Base-by-base conservation (phyloP, 192 early-diverging fungal genomes). In the Entomortierella chlamydospora region DNA sequence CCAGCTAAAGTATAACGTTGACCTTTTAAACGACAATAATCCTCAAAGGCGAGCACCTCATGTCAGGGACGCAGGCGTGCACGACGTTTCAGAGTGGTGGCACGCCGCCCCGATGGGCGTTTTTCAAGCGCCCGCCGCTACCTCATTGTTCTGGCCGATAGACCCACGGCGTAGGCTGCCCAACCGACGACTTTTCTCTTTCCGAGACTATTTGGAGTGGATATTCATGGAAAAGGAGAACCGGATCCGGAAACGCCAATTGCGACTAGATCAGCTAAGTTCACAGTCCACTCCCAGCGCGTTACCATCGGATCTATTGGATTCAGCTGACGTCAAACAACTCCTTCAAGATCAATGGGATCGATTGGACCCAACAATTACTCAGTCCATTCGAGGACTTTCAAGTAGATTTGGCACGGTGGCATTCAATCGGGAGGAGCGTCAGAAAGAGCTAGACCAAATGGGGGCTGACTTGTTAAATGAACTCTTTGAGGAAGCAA, bases 191-290 rank as follows among this genome's bases (percentile, higher is more conserved):
- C 29, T 79, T 17, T 66, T 70, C 17, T 2, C 8, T 20, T 31
- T 79, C 15, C 62, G 43, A 22, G 68, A 79, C 52, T 79, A 70
- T 53, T 12, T 79, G 18, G 63, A 59, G 37, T 79, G 76, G 76
- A 66, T 79, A 17, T 66, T 79, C 17, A 20, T 51, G 54, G 76
- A 79, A 49, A 59, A 59, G 5, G 68, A 70, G 37, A 63, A 25
- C 28, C 64, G 73, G 12, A 43, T 26, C 20, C 59, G 64, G 22
- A 67, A 49, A 59, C 49, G 31, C 9, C 30, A 34, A 4, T 37
- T 30, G 49, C 47, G 43, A 11, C 18, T 25, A 3, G 29, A 34
- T 0, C 42, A 69, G n/a, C 9, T 33, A 22, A 29, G 61, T 9
- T 20, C n/a, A 8, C 31, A 34, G 11, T 8, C 23, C 18, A 31